phyloP scores from a whole-genome alignment of 352 stramenopile species.

The Phytophthora cactorum region DNA sequence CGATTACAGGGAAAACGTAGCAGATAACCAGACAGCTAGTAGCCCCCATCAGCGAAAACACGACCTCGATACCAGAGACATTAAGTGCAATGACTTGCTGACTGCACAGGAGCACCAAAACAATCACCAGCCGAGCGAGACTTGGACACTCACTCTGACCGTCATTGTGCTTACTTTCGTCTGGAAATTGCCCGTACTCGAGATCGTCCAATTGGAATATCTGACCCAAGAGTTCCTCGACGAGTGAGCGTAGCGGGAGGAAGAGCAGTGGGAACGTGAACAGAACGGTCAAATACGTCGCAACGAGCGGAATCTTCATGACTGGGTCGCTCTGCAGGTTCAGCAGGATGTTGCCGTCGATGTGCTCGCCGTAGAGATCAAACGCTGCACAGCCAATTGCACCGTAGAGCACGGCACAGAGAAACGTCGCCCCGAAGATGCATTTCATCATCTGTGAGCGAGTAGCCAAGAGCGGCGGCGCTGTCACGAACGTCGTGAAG shows the following conservation, averaged over 20 bases:
- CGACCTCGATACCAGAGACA: slow-evolving; percentile 53
- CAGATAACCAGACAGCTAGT: slow-evolving; percentile 56
- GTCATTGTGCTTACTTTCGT: slow-evolving; percentile 13
- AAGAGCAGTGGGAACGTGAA: slow-evolving; percentile 64
- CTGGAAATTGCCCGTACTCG: slow-evolving; percentile 8
- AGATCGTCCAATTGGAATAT: slow-evolving; percentile 10
- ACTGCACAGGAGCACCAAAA: slow-evolving; percentile 26
- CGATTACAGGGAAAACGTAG: slow-evolving; percentile 51
- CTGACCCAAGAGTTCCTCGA: slow-evolving; percentile 39
- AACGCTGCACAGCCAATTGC: slow-evolving; percentile 51
- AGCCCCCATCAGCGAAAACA: slow-evolving; percentile 63
- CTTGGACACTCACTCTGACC: neutral
- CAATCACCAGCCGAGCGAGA: slow-evolving; percentile 20
- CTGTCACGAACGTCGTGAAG: slow-evolving; percentile 31
- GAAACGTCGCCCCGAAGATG: slow-evolving; percentile 47
- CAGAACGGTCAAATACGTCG: slow-evolving; percentile 50
- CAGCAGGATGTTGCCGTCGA: slow-evolving; percentile 59
- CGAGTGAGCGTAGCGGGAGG: slow-evolving; percentile 44
- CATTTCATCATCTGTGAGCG: slow-evolving; percentile 47
- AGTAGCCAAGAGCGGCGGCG: slow-evolving; percentile 25
- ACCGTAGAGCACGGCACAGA: slow-evolving; percentile 60
- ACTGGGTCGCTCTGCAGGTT: slow-evolving; percentile 49
- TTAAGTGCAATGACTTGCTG: slow-evolving; percentile 44
- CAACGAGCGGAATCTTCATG: slow-evolving; percentile 53
- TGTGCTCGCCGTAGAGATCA: slow-evolving; percentile 50